Conservation (phyloP, 2,329 filamentous ascomycete genomes). For the Rosellinia necatrix region DNA sequence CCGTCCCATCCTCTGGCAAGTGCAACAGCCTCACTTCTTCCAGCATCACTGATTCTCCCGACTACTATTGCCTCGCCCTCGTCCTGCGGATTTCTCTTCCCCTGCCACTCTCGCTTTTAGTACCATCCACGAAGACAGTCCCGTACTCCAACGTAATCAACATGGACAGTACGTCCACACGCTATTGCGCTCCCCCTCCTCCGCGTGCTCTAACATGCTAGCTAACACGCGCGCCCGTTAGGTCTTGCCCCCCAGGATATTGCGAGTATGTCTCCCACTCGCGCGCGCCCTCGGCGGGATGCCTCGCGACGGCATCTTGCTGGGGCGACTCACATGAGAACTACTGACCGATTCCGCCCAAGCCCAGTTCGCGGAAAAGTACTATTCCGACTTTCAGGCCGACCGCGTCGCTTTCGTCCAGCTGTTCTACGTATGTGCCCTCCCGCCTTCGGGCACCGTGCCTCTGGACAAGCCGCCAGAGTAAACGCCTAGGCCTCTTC, state of each 20-base stretch:
- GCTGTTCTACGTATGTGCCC: conserved; percentile 30
- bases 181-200: not conserved
- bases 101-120: not conserved
- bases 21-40: conserved; percentile 21
- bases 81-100: not conserved
- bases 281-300: not conserved
- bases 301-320: not conserved
- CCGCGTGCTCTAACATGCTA: conserved; percentile 12
- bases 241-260: conserved; percentile 30
- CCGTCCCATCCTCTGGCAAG: conserved; percentile 6
- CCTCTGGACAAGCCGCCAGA: not conserved
- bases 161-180: conserved; percentile 27
- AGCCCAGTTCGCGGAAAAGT: conserved; percentile 29
- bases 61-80: not conserved
- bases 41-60: conserved; percentile 2
- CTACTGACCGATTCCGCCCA: not conserved
- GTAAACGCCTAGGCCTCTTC: not conserved
- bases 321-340: not conserved
- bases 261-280: conserved; percentile 22
- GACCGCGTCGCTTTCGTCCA: conserved; percentile 25
- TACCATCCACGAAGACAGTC: not conserved
- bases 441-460: conserved; percentile 9
- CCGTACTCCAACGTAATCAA: conserved; percentile 3
- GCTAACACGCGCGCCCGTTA: conserved; percentile 18
- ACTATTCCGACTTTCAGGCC: conserved; percentile 26